Evolutionary conservation across 768 basidiomycete species (phyloP).

Genomic region (Auricularia sp.): DNA sequence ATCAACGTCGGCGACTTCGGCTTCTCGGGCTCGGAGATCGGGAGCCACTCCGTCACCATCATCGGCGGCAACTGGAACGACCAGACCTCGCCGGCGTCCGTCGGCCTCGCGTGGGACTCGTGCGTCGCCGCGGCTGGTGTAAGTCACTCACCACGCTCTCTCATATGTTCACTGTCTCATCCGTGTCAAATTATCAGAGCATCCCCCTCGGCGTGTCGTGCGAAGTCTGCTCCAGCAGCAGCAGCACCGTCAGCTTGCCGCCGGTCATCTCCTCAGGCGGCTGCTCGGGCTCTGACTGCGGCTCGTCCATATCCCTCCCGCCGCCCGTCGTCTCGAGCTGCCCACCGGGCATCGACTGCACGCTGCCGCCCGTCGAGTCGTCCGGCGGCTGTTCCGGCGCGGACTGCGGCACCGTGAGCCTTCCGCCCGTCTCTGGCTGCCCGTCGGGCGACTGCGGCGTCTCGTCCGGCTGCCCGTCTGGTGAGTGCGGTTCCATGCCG

Average conservation of each 20-base stretch:
- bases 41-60: slow-evolving; percentile 5
- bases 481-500: neutral
- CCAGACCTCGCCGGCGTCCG: slow-evolving; percentile 1
- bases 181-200: neutral
- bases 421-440: neutral
- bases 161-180: too few species aligned
- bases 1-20: slow-evolving; percentile 5
- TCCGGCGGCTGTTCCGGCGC: neutral
- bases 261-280: neutral
- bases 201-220: neutral
- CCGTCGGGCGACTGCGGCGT: neutral
- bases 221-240: neutral
- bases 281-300: neutral
- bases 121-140: neutral
- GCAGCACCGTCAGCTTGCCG: neutral
- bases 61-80: slow-evolving; percentile 7
- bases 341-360: neutral
- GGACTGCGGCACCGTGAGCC: neutral
- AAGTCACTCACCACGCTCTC: neutral
- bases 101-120: slow-evolving; percentile 1
- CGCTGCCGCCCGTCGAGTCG: neutral
- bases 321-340: neutral
- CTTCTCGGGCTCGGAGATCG: slow-evolving; percentile 1
- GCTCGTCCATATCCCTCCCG: neutral
- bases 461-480: neutral